Conservation (phyloP, 2,329 filamentous ascomycete species). For the Myrmaecium sp. region DNA sequence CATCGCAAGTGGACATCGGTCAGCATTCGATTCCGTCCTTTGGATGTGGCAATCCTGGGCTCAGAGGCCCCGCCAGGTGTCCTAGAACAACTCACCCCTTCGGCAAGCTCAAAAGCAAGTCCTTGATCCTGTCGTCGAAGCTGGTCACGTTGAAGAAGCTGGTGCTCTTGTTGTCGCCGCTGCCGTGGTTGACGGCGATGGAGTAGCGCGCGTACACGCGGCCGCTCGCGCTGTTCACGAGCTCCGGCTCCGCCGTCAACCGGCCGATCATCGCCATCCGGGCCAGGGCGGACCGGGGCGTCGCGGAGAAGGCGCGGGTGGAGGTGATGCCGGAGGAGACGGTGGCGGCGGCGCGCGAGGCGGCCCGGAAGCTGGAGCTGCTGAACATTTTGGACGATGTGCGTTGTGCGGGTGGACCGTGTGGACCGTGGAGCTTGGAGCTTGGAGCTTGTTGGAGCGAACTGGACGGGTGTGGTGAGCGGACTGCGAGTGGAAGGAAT, state of each 20-base stretch:
- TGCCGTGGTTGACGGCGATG: constrained; percentile 52
- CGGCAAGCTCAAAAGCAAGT: constrained; percentile 53
- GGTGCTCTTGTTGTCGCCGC: constrained; percentile 52
- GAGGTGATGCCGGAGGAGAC: constrained; percentile 18
- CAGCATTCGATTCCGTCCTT: constrained; percentile 8
- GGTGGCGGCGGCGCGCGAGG: constrained; percentile 30
- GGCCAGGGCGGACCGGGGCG: constrained; percentile 45
- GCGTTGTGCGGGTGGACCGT: constrained; percentile 1
- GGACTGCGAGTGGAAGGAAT: too few species aligned
- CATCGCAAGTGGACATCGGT: constrained; percentile 3
- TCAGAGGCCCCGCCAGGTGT: not conserved
- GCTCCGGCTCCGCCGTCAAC: constrained; percentile 63
- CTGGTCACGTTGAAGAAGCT: constrained; percentile 73
- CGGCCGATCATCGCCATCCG: constrained; percentile 78
- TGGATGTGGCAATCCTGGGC: not conserved
- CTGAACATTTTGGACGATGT: constrained; percentile 14
- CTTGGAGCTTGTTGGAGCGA: not conserved
- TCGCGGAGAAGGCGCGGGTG: constrained; percentile 61
- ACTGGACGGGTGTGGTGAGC: too few species aligned
- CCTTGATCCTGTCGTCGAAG: constrained; percentile 55
- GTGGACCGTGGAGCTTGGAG: constrained; percentile 1
- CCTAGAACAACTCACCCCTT: constrained; percentile 56
- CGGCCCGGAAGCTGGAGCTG: constrained; percentile 27
- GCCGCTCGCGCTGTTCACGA: constrained; percentile 51
- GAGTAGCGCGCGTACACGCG: constrained; percentile 61